These are phyloP conservation scores for Boechera stricta DNA, from an alignment of 345 rosid species.

Conservation along the genomic window DNA sequence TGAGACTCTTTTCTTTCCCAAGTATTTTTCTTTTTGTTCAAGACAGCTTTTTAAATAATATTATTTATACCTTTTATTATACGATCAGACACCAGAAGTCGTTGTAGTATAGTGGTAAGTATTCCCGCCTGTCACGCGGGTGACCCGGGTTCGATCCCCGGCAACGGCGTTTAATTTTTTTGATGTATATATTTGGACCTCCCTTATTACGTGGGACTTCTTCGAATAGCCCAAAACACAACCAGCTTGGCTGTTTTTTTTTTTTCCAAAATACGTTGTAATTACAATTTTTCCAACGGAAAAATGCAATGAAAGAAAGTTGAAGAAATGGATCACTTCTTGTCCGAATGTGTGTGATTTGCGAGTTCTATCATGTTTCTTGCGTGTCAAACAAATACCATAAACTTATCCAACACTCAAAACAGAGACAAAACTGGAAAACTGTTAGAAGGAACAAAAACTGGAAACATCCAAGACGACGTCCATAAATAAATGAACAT, in stretches of 20 bases:
- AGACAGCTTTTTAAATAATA: conserved; percentile 28
- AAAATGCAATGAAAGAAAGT: background rate
- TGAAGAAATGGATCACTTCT: too few species aligned
- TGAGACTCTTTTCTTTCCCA: conserved; percentile 12
- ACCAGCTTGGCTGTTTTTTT: background rate
- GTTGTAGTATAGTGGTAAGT: conserved; percentile 99
- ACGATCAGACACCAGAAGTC: conserved; percentile 21
- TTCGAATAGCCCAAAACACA: background rate
- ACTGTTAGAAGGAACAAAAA: conserved; percentile 8
- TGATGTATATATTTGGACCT: background rate
- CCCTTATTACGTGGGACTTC: background rate
- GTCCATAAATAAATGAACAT: conserved; percentile 42
- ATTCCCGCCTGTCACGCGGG: conserved; percentile 99
- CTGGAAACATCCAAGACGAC: conserved; percentile 35
- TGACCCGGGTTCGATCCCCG: conserved; percentile 99
- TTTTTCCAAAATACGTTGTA: background rate
- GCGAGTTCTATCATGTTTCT: too few species aligned
- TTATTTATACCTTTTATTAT: fast-evolving
- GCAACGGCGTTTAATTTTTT: conserved; percentile 60
- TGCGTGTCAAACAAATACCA: background rate
- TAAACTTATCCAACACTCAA: background rate
- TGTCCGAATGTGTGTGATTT: background rate
- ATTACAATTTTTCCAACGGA: background rate
- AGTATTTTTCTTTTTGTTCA: conserved; percentile 53
- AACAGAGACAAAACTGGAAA: conserved; percentile 31